Base-by-base conservation (phyloP, 345 rosid species). In the Aegle marmelos region DNA sequence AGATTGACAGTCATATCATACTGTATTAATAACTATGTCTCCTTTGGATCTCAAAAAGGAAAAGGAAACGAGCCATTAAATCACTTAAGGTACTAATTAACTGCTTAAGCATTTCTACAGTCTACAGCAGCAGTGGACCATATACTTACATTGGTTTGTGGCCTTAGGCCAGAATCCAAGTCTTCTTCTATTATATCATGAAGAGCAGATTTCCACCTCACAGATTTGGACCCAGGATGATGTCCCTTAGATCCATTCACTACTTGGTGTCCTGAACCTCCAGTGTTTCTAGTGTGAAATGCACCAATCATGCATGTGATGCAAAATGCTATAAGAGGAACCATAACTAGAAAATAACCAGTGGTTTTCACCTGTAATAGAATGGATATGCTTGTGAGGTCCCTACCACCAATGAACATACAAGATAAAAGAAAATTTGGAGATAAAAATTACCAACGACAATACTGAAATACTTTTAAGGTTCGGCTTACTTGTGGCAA, bases 331-430 rank as follows among this genome's bases (percentile, higher is more conserved):
- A 83, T 37, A 69, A 79, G 80, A 64, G 83, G 79, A 80, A 83
- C 83, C 82, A 86, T 58, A 79, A 83, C 82, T 79, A 81, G 83
- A 76, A 83, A 77, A 83, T 81, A 83, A 75, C 83, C 86, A 54
- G 72, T 56, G 77, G 82, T 33, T 79, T 77, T 83, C 57, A 83
- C 85, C 86, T 83, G 88, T 36, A 60, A 77, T 28, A 62, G 73
- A 79, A 62, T 30, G 64, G 45, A 72, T 58, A 70, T 31, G 78
- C 72, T 10, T 8, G 76, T 36, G 66, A 79, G 65, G 61, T 79
- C 58, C 58, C 77, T 73, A 70, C 10, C 39, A 16, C 33, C 60
- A 6, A 21, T 19, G 39, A 70, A 50, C 9, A 19, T 19, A 45
- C n/a, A 70, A 78, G 41, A 68, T 48, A 17, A 31, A 1, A 65